These are phyloP conservation scores for Colletotrichum sp. DNA, from an alignment of 2,329 filamentous ascomycete species.

Conservation along the genomic window DNA sequence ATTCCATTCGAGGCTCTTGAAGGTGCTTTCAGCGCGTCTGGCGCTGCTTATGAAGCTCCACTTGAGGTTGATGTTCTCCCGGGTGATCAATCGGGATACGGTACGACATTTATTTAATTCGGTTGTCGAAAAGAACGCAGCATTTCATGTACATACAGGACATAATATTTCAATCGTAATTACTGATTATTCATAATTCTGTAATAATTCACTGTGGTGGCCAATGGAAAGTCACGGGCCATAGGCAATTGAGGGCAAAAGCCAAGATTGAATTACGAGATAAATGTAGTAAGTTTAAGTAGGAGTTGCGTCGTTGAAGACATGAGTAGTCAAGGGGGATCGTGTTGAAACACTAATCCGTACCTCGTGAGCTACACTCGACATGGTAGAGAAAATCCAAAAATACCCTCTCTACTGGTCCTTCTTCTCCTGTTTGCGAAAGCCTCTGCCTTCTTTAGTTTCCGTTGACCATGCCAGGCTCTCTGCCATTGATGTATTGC, in stretches of 20 bases:
- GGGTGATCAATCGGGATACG: constrained; percentile 2
- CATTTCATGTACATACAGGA: not conserved
- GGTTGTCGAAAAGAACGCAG: fast-evolving
- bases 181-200: fast-evolving
- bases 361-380: not conserved
- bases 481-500: not conserved
- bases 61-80: not conserved
- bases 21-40: constrained; percentile 24
- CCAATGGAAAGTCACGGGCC: fast-evolving
- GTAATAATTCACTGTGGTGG: not conserved
- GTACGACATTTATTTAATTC: not conserved
- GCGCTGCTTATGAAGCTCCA: constrained; percentile 5
- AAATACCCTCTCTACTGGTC: not conserved
- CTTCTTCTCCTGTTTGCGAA: not conserved
- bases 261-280: not conserved
- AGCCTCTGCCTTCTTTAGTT: not conserved
- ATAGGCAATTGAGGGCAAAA: not conserved
- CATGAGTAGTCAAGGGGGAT: not conserved
- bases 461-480: not conserved
- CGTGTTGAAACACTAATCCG: not conserved
- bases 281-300: not conserved
- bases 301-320: not conserved
- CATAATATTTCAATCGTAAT: not conserved
- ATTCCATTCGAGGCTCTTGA: constrained; percentile 29
- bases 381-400: not conserved